phyloP scores from a whole-genome alignment of 306 rosid genomes.

The Trifolium dubium region DNA sequence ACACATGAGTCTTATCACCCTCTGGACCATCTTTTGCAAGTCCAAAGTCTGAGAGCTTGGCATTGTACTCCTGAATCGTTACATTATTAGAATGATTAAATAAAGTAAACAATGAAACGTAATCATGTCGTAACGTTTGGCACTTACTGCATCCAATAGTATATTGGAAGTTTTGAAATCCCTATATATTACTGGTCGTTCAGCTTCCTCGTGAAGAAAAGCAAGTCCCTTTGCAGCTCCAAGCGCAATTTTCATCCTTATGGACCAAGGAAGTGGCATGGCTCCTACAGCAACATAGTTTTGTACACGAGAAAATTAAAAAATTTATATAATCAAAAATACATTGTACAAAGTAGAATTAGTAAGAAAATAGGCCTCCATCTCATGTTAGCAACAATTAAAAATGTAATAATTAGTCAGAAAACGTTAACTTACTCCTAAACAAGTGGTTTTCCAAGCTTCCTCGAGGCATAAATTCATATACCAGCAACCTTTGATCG shows the following conservation, averaged over 20 bases:
- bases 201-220: constrained; percentile 96
- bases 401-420: background rate
- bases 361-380: background rate
- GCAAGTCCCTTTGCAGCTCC: constrained; percentile 98
- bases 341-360: background rate
- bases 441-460: constrained; percentile 97
- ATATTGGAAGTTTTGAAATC: constrained; percentile 98
- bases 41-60: constrained; percentile 97
- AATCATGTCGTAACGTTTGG: constrained; percentile 18
- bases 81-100: constrained; percentile 42
- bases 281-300: constrained; percentile 64
- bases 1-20: constrained; percentile 97
- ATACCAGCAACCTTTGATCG: constrained; percentile 89
- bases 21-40: constrained; percentile 99
- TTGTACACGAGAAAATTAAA: constrained; percentile 39
- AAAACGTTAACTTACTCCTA: constrained; percentile 68
- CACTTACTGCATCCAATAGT: constrained; percentile 93
- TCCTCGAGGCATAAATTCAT: constrained; percentile 98
- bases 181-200: constrained; percentile 90
- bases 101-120: background rate
- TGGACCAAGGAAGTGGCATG: constrained; percentile 97
- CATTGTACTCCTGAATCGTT: constrained; percentile 81
- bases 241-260: constrained; percentile 92
- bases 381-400: background rate
- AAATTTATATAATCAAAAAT: constrained; percentile 9